phyloP scores from a whole-genome alignment of 2,329 filamentous ascomycete genomes.

The Purpureocillium takamizusanense region DNA sequence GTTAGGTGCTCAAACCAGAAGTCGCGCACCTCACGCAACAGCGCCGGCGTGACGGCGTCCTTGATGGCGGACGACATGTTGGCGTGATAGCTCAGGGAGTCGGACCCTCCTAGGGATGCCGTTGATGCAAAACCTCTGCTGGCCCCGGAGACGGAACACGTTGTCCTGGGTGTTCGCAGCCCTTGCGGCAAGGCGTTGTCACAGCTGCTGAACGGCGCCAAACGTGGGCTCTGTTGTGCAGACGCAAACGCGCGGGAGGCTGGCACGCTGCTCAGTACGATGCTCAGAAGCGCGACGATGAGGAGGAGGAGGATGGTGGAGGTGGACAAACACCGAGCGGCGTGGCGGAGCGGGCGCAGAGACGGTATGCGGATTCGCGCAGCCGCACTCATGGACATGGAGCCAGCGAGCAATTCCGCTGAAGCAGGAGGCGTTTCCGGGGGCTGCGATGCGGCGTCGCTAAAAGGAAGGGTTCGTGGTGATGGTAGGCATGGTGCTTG shows the following conservation, averaged over 20 bases:
- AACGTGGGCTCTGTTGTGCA: neutral
- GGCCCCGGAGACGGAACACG: neutral
- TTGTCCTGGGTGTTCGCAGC: neutral
- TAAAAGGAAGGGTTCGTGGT: too few species aligned
- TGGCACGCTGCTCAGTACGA: slow-evolving; percentile 2
- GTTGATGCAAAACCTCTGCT: neutral
- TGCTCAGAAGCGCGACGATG: neutral
- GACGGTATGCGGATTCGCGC: too few species aligned
- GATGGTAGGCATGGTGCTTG: too few species aligned
- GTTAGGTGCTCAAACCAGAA: slow-evolving; percentile 30
- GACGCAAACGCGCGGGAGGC: neutral
- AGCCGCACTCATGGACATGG: neutral
- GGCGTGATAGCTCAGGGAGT: neutral
- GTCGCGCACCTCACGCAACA: slow-evolving; percentile 20
- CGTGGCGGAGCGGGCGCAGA: neutral
- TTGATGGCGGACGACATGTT: slow-evolving; percentile 7
- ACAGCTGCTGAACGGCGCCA: neutral
- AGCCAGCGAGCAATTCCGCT: neutral
- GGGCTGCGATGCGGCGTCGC: neutral
- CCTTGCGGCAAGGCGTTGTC: too few species aligned
- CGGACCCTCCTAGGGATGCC: neutral
- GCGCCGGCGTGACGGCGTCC: slow-evolving; percentile 14
- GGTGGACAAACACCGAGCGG: neutral
- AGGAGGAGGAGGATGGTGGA: too few species aligned
- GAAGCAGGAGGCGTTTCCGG: neutral